Percentiles rank a stretch among this genome's conserved stretches.
These are phyloP conservation scores for Seiridium cupressi DNA, from an alignment of 2,329 filamentous ascomycete species.

Conservation along the genomic window DNA sequence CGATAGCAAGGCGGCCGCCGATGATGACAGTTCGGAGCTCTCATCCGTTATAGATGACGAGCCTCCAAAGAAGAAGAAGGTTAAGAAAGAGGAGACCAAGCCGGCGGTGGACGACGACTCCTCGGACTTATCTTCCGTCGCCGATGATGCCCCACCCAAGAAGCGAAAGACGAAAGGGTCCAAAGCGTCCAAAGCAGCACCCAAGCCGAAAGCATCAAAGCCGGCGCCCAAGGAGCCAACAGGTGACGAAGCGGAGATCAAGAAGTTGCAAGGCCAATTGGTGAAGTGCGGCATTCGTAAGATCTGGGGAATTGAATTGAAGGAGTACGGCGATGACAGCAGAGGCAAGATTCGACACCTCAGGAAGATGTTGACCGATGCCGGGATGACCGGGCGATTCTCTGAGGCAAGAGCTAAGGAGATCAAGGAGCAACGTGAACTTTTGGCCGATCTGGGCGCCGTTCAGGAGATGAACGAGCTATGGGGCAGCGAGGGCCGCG, in stretches of 20 bases:
- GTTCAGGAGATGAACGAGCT: slow-evolving; percentile 77
- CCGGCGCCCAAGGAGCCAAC: slow-evolving; percentile 35
- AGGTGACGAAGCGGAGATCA: slow-evolving; percentile 76
- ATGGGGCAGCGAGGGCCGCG: slow-evolving; percentile 63
- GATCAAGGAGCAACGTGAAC: slow-evolving; percentile 84
- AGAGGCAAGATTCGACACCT: slow-evolving; percentile 83
- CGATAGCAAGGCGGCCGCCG: slow-evolving; percentile 1
- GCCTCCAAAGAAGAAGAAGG: slow-evolving; percentile 37
- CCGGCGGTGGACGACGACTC: slow-evolving; percentile 21
- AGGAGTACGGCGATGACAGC: slow-evolving; percentile 65
- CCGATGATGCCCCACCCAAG: slow-evolving; percentile 65
- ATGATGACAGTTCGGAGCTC: slow-evolving; percentile 43
- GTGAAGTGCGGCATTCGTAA: slow-evolving; percentile 90
- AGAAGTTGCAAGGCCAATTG: slow-evolving; percentile 81
- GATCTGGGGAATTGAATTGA: slow-evolving; percentile 84
- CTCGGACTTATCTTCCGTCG: slow-evolving; percentile 67
- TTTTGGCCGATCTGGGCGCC: slow-evolving; percentile 79
- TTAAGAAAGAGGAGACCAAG: slow-evolving; percentile 17
- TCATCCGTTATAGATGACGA: slow-evolving; percentile 71
- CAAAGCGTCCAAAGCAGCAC: slow-evolving; percentile 30
- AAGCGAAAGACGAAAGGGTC: slow-evolving; percentile 38
- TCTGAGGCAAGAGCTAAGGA: slow-evolving; percentile 79
- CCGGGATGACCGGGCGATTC: slow-evolving; percentile 87
- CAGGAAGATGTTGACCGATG: slow-evolving; percentile 72
- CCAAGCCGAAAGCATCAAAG: slow-evolving; percentile 37